These are phyloP conservation scores for Auriscalpium vulgare DNA, from an alignment of 768 basidiomycete genomes.

Conservation along the genomic window DNA sequence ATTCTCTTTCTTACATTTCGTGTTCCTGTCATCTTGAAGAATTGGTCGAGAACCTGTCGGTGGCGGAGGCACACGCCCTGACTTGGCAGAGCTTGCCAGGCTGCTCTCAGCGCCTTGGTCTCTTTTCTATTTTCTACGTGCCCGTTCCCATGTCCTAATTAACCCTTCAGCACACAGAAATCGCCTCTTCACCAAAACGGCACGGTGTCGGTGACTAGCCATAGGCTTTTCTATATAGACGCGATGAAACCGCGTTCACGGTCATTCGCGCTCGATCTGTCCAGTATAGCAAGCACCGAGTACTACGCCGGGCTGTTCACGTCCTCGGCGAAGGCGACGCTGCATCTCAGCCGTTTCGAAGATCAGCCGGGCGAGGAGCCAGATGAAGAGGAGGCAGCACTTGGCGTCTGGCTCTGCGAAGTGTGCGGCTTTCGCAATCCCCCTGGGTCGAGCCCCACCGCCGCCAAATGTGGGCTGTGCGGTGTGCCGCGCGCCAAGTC, in stretches of 20 bases:
- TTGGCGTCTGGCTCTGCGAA: conserved; percentile 72
- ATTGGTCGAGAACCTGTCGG: too few species aligned
- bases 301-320: conserved; percentile 87
- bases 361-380: conserved; percentile 17
- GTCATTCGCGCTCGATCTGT: conserved; percentile 66
- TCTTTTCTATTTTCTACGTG: not conserved
- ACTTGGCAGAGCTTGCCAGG: not conserved
- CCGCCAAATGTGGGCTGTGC: conserved; percentile 69
- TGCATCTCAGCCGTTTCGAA: conserved; percentile 41
- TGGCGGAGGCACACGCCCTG: too few species aligned
- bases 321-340: conserved; percentile 82
- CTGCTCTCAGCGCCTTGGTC: not conserved
- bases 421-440: conserved; percentile 86
- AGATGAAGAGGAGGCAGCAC: conserved; percentile 20
- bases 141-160: conserved; percentile 17
- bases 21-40: too few species aligned
- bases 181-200: conserved; percentile 73
- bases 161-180: conserved; percentile 63
- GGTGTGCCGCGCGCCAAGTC: conserved; percentile 57
- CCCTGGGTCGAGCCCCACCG: conserved; percentile 62
- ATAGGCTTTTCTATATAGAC: conserved; percentile 81
- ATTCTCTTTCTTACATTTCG: too few species aligned
- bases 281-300: conserved; percentile 66
- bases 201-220: conserved; percentile 64
- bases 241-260: conserved; percentile 34